phyloP scores from a whole-genome alignment of 2,329 filamentous ascomycete genomes.

The Colletotrichum brevisporum region DNA sequence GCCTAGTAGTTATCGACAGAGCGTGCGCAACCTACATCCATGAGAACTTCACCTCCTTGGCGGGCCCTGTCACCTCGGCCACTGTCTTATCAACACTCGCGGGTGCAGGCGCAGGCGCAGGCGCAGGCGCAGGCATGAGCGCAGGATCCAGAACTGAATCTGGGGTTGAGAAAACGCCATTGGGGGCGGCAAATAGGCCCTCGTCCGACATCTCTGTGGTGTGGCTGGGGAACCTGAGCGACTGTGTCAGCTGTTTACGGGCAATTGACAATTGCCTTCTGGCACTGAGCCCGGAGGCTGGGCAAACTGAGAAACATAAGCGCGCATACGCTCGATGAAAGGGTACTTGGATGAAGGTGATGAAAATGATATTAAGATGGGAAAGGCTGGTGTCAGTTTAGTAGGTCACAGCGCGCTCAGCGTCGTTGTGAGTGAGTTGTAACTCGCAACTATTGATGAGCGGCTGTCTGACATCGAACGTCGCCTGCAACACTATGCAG shows the following conservation, averaged over 20 bases:
- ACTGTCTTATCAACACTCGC: background rate
- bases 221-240: conserved; percentile 3
- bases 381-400: background rate
- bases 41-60: conserved; percentile 47
- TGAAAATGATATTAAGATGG: background rate
- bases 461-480: background rate
- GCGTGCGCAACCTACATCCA: conserved; percentile 52
- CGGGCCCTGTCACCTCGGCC: background rate
- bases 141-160: background rate
- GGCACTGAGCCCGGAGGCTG: no score
- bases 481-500: background rate
- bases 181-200: conserved; percentile 19
- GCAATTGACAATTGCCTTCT: background rate
- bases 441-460: background rate
- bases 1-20: no score
- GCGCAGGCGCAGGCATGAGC: background rate
- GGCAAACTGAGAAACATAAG: no score
- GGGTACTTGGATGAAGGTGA: no score
- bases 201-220: conserved; percentile 27
- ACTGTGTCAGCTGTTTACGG: conserved; percentile 10
- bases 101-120: background rate
- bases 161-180: conserved; percentile 12
- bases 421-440: background rate
- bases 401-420: background rate
- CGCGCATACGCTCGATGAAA: no score